Evolutionary conservation across 2,329 filamentous ascomycete genomes (phyloP), one percentile per base, ranked within the genome.

Genomic region (Penicillium sp.): DNA sequence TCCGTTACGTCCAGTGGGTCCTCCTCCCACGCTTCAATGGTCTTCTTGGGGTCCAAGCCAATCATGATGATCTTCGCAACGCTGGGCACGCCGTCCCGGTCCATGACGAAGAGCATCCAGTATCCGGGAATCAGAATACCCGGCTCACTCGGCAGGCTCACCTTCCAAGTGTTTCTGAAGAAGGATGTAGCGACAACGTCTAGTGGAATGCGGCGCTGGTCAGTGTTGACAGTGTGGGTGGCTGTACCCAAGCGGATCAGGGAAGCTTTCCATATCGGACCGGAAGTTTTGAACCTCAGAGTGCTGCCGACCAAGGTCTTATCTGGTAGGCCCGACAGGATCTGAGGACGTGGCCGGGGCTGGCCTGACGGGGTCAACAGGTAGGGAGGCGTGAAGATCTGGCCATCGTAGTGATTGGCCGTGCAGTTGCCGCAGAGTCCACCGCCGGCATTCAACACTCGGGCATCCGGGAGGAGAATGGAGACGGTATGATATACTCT

Each of bases 161-260:
- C 61, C 0, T 63, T 69, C 50, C 77, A 80, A 1, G 50, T 75
- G 80, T 65, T 3, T 61, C 64, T 3, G 77, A 62, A 35, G 4
- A 7, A 16, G 7, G 0, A 61, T 0, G 63, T 66, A 4, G 28
- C 57, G 58, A 4, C 54, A 50, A 33, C 53, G 18, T 61, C 68
- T 18, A 83, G 64, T 4, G 78, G 70, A 36, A 84, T 71, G 11
- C 81, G 75, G 22, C 81, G 66, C 69, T 84, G 81, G 64, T 85
- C 82, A 0, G 76, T 83, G 58, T 85, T 80, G 43, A 83, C 74
- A 1, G 79, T 76, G 62, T 83, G 81, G 1, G 82, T 83, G 8
- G 70, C 69, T 3, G 72, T 75, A 2, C 79, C 76, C 38, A 75
- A 72, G 4, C 81, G 71, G 22, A 84, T 64, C 9, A 84, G 61